Evolutionary conservation across 2,329 filamentous ascomycete genomes (phyloP).

Genomic region (Aspergillus melleus): DNA sequence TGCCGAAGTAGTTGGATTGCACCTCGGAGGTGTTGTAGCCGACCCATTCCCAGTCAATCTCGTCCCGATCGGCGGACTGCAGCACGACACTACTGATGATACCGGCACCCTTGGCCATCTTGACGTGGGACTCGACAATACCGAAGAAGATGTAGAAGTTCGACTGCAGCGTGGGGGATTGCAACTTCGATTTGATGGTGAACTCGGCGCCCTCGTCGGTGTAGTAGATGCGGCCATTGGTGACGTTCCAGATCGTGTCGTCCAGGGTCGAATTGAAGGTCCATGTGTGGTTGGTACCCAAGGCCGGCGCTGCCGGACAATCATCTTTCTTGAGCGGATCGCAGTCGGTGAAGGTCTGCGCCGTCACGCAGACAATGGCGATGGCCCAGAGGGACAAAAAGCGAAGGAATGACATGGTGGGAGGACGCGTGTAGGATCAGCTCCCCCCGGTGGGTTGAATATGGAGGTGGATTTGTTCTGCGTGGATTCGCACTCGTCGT

Average conservation of each 20-base stretch:
- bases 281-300: conserved; percentile 62
- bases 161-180: conserved; percentile 76
- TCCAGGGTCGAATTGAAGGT: conserved; percentile 64
- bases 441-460: not conserved
- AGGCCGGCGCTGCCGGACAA: conserved; percentile 70
- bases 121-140: conserved; percentile 73
- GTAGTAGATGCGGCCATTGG: conserved; percentile 65
- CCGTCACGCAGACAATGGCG: conserved; percentile 39
- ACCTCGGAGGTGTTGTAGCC: conserved; percentile 40
- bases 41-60: conserved; percentile 70
- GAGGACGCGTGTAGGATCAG: not conserved
- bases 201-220: conserved; percentile 67
- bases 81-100: conserved; percentile 82
- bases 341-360: conserved; percentile 76
- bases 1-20: conserved; percentile 95
- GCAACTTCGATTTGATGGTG: conserved; percentile 66
- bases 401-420: not conserved
- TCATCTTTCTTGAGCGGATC: conserved; percentile 67
- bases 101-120: conserved; percentile 71
- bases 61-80: conserved; percentile 79
- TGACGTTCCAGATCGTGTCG: conserved; percentile 66
- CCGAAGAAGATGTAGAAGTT: conserved; percentile 87
- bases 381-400: not conserved
- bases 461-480: not conserved
- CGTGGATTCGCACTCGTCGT: not conserved